Evolutionary conservation across 2,329 filamentous ascomycete species (phyloP).

Genomic region (Drechmeria coniospora): DNA sequence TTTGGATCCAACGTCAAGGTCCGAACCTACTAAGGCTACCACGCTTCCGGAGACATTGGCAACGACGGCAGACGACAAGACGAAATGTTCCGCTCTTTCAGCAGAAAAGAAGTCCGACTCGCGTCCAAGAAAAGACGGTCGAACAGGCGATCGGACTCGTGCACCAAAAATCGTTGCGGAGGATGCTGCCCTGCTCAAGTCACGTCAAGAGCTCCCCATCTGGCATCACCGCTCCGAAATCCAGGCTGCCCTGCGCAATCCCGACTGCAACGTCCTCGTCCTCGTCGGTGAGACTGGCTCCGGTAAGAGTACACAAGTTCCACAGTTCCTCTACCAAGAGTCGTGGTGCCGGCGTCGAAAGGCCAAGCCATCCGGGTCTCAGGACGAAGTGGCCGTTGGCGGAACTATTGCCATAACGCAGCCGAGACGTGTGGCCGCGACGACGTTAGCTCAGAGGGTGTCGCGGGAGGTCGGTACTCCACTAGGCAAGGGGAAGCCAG

Average conservation of each 20-base stretch:
- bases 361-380: slow-evolving; percentile 27
- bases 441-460: slow-evolving; percentile 76
- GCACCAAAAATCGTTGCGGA: slow-evolving; percentile 9
- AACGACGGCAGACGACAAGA: too few relatives aligned
- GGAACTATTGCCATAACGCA: slow-evolving; percentile 89
- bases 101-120: not conserved
- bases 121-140: not conserved
- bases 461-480: slow-evolving; percentile 56
- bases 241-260: slow-evolving; percentile 36
- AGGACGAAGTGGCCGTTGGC: slow-evolving; percentile 39
- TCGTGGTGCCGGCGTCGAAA: slow-evolving; percentile 57
- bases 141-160: slow-evolving; percentile 5
- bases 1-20: slow-evolving; percentile 25
- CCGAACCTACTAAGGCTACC: too few relatives aligned
- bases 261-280: slow-evolving; percentile 57
- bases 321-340: slow-evolving; percentile 71
- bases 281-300: slow-evolving; percentile 90
- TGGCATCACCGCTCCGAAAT: slow-evolving; percentile 62
- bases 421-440: slow-evolving; percentile 83
- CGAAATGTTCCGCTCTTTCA: too few relatives aligned
- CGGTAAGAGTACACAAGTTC: slow-evolving; percentile 92
- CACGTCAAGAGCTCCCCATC: slow-evolving; percentile 61
- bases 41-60: not conserved
- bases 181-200: slow-evolving; percentile 21
- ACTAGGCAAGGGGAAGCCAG: slow-evolving; percentile 21